A percentile compares a stretch with the other conserved stretches of the same genome.
These are phyloP conservation scores for Stephania cephalantha DNA, from an alignment of 164 flowering plant genomes.

Conservation along the genomic window DNA sequence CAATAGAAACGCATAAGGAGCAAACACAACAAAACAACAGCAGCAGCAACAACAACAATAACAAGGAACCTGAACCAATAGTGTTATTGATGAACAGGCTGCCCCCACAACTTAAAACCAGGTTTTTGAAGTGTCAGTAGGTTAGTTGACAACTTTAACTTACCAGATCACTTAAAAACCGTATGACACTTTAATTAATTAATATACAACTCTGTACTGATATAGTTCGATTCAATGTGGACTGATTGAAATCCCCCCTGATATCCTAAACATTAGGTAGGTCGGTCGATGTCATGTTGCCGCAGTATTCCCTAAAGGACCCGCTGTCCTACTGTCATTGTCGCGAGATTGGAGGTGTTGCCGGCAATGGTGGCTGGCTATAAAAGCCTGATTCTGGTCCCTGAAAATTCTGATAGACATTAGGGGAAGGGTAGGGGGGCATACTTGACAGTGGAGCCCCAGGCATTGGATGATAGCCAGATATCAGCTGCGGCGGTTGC, in stretches of 20 bases:
- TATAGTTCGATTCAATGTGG: neutral
- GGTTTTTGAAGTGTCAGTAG: conserved; percentile 1
- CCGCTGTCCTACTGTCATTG: conserved; percentile 44
- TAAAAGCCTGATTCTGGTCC: conserved; percentile 58
- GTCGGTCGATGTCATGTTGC: neutral
- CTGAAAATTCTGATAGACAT: conserved; percentile 52
- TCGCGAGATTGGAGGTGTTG: conserved; percentile 59
- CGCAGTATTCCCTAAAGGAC: neutral
- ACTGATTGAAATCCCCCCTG: neutral
- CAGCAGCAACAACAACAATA: neutral
- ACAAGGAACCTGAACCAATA: neutral
- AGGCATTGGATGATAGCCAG: conserved; percentile 37
- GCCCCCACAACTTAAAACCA: neutral
- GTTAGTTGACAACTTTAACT: neutral
- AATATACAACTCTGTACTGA: conserved; percentile 14
- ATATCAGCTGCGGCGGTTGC: conserved; percentile 33
- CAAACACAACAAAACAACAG: neutral
- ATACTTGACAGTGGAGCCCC: conserved; percentile 38
- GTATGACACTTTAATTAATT: neutral
- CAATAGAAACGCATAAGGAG: neutral
- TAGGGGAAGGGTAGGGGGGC: conserved; percentile 35
- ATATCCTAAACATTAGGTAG: neutral
- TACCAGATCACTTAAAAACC: neutral
- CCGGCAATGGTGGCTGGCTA: conserved; percentile 52
- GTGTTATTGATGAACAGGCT: neutral